Evolutionary conservation across 495 filamentous ascomycete genomes (phyloP).

Genomic region (Aspergillus carlsbadensis): DNA sequence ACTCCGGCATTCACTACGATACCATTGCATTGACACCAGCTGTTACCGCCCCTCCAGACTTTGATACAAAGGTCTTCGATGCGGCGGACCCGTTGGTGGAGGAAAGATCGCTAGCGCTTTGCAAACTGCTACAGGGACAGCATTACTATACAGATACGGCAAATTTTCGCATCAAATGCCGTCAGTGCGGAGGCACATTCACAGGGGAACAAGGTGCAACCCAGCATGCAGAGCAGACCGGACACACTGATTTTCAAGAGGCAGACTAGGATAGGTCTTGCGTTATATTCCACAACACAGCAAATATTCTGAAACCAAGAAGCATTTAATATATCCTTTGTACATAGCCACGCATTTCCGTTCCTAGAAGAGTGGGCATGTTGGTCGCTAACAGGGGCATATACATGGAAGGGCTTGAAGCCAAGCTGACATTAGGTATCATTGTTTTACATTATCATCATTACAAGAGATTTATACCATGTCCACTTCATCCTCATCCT

Average conservation of each 20-base stretch:
- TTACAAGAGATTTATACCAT: constrained; percentile 37
- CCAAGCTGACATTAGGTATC: constrained; percentile 18
- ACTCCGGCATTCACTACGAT: constrained; percentile 95
- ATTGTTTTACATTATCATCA: constrained; percentile 22
- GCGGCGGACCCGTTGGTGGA: constrained; percentile 67
- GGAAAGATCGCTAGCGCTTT: constrained; percentile 67
- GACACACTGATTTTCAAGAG: constrained; percentile 75
- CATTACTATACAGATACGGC: constrained; percentile 93
- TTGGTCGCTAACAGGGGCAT: too few relatives aligned
- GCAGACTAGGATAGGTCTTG: constrained; percentile 27
- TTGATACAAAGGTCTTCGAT: constrained; percentile 78
- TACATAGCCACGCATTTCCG: background rate
- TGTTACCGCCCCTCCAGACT: constrained; percentile 61
- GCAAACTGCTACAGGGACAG: constrained; percentile 62
- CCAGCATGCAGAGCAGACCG: constrained; percentile 64
- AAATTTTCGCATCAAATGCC: constrained; percentile 79
- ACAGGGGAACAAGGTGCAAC: constrained; percentile 72
- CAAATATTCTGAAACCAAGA: background rate
- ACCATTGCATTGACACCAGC: constrained; percentile 74
- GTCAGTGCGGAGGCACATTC: constrained; percentile 67
- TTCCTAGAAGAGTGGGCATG: too few relatives aligned
- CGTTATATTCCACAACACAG: background rate
- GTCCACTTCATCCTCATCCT: constrained; percentile 45
- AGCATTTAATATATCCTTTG: constrained; percentile 1
- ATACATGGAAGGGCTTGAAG: background rate